phyloP scores from a whole-genome alignment of 768 basidiomycete species.

The Tricholoma matsutake region DNA sequence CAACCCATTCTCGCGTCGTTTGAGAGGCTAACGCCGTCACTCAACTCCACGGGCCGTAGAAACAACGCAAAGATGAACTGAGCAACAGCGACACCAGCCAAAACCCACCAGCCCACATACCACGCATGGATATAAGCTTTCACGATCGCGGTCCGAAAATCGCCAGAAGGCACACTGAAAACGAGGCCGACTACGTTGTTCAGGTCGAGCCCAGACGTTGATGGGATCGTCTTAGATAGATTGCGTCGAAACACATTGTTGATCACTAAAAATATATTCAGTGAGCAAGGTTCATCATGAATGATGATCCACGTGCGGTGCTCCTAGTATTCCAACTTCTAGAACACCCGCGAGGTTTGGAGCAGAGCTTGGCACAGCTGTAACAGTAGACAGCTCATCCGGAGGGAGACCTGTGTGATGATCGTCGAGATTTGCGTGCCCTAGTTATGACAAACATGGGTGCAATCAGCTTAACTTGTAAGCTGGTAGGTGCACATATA shows the following conservation, averaged over 20 bases:
- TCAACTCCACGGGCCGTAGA: slow-evolving; percentile 11
- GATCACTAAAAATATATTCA: slow-evolving; percentile 12
- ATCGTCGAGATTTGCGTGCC: slow-evolving; percentile 22
- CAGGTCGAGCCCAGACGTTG: slow-evolving; percentile 13
- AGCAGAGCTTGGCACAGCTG: slow-evolving; percentile 20
- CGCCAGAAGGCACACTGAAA: slow-evolving; percentile 8
- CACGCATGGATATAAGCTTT: slow-evolving; percentile 19
- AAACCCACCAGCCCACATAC: slow-evolving; percentile 16
- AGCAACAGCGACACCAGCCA: slow-evolving; percentile 19
- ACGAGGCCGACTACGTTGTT: slow-evolving; percentile 19
- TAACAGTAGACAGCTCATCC: slow-evolving; percentile 22
- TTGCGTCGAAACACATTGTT: slow-evolving; percentile 20
- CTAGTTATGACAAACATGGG: slow-evolving; percentile 5
- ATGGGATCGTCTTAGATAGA: slow-evolving; percentile 2
- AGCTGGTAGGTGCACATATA: slow-evolving; percentile 8
- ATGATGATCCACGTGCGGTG: slow-evolving; percentile 11
- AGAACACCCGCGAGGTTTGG: slow-evolving; percentile 23
- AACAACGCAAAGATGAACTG: slow-evolving; percentile 17
- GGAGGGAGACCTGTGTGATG: slow-evolving; percentile 22
- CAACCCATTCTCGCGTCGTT: background rate
- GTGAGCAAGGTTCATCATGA: background rate
- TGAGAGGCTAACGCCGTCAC: background rate
- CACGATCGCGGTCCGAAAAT: slow-evolving; percentile 9
- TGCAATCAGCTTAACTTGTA: background rate
- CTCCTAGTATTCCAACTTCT: slow-evolving; percentile 24